Evolutionary conservation across 352 stramenopile species (phyloP).

Genomic region (Pythium sukuiense): DNA sequence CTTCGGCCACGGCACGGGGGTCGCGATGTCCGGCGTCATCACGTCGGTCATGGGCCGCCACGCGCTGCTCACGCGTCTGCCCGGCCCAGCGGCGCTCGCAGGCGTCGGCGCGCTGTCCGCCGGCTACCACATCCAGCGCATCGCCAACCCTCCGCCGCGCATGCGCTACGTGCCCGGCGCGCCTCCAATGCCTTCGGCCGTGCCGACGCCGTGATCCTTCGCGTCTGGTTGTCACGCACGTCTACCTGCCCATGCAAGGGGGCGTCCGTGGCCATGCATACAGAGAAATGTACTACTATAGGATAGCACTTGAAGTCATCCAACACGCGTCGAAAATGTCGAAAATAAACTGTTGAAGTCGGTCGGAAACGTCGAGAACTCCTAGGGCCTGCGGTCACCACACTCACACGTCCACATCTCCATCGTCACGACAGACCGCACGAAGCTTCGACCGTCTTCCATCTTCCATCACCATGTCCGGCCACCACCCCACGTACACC

Average conservation of each 20-base stretch:
- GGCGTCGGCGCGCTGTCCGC: conserved; percentile 48
- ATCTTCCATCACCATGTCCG: conserved; percentile 38
- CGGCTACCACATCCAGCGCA: conserved; percentile 75
- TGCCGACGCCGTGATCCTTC: conserved; percentile 4
- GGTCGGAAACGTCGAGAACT: not conserved
- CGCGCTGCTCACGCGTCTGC: conserved; percentile 47
- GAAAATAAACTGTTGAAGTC: not conserved
- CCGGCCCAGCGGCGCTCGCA: conserved; percentile 45
- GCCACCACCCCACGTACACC: conserved; percentile 84
- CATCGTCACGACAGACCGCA: not conserved
- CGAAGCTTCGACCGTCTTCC: not conserved
- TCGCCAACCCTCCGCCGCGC: conserved; percentile 53
- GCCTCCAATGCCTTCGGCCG: conserved; percentile 30
- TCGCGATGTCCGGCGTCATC: conserved; percentile 72
- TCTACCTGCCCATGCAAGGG: not conserved
- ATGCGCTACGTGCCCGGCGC: conserved; percentile 58
- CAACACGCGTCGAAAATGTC: not conserved
- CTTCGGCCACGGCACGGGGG: conserved; percentile 66
- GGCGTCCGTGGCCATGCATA: not conserved
- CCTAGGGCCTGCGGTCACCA: not conserved
- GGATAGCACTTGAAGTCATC: not conserved
- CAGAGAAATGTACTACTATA: not conserved
- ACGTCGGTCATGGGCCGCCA: conserved; percentile 54
- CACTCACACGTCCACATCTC: not conserved
- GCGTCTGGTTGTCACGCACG: not conserved